Conservation (phyloP, 2,329 filamentous ascomycete genomes). For the Botryosphaeria dothidea region DNA sequence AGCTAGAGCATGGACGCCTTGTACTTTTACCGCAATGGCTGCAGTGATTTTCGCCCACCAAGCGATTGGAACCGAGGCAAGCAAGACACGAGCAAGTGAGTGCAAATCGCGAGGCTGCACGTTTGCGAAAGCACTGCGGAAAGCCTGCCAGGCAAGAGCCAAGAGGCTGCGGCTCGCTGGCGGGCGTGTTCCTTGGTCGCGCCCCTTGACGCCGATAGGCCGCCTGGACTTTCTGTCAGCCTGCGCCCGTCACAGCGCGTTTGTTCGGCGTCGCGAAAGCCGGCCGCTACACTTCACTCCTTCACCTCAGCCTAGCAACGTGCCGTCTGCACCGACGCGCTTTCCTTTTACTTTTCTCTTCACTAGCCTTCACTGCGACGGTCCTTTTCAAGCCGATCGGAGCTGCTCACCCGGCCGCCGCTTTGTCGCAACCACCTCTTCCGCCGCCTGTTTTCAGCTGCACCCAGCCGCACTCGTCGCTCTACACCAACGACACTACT, state of each 20-base stretch:
- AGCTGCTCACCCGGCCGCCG: slow-evolving; percentile 11
- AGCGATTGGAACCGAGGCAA: background rate
- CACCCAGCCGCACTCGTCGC: slow-evolving; percentile 13
- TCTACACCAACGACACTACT: background rate
- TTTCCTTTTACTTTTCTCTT: slow-evolving; percentile 2
- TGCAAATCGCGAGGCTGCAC: slow-evolving; percentile 4
- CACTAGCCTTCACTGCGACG: slow-evolving; percentile 10
- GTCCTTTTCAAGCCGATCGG: slow-evolving; percentile 12
- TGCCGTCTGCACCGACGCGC: slow-evolving; percentile 13
- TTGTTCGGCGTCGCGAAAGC: slow-evolving; percentile 15
- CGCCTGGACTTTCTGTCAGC: slow-evolving; percentile 5
- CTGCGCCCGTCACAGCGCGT: slow-evolving; percentile 27
- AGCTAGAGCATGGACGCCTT: slow-evolving; percentile 17
- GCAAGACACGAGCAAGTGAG: background rate
- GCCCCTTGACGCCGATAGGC: slow-evolving; percentile 16
- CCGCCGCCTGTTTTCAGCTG: slow-evolving; percentile 18
- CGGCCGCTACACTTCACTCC: slow-evolving; percentile 11
- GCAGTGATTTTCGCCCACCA: slow-evolving; percentile 15
- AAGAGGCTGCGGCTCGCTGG: slow-evolving; percentile 12
- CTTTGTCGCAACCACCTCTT: slow-evolving; percentile 19
- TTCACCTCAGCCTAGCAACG: slow-evolving; percentile 15
- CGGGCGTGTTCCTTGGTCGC: slow-evolving; percentile 8
- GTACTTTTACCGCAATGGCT: slow-evolving; percentile 16
- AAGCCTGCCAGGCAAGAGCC: background rate
- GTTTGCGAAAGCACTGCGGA: slow-evolving; percentile 7